Evolutionary conservation across 2,329 filamentous ascomycete genomes (phyloP), one percentile per base, ranked within the genome.

Genomic region (Pseudogymnoascus sp.): DNA sequence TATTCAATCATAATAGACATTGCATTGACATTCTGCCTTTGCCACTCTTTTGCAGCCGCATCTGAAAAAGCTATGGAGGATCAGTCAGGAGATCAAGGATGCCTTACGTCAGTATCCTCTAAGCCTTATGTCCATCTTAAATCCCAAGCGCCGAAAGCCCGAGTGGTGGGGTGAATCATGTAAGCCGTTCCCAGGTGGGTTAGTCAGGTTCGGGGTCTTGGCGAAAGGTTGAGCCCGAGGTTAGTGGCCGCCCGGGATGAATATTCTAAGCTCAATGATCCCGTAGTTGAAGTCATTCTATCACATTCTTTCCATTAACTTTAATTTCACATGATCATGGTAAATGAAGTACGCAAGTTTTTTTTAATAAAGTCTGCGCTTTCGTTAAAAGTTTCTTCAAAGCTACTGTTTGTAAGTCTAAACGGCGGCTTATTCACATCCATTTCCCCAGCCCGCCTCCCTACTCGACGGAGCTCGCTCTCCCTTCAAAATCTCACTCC

Each of bases 401-500:
- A 19, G 46, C 46, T 10, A 53, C 26, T 29, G 46, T 53, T 53
- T 53, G 46, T 53, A 53, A 53, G 26, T 53, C 26, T 53, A 50
- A 26, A 53, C 11, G 46, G 46, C 46, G 31, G 46, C 26, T 19
- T 29, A 53, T 19, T 31, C 46, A 53, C 7, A 31, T 19, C 7
- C 26, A 31, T 53, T 53, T 33, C 26, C n/a, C 5, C 46, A 19
- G 26, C 9, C 44, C 44, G 17, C 44, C 26, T n/a, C n/a, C n/a
- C 26, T 23, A 19, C 38, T 10, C 4, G 17, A 11, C 38, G 38
- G 7, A 19, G 38, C 38, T 19, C 38, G 17, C 17, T 31, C 26
- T 15, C 6, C 46, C 29, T 53, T 6, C n/a, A 31, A 31, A 53
- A 13, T 10, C 9, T 53, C 46, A 67, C 56, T 62, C 60, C 64